Conservation (phyloP, 208 protist species). For the Leptomonas seymouri region DNA sequence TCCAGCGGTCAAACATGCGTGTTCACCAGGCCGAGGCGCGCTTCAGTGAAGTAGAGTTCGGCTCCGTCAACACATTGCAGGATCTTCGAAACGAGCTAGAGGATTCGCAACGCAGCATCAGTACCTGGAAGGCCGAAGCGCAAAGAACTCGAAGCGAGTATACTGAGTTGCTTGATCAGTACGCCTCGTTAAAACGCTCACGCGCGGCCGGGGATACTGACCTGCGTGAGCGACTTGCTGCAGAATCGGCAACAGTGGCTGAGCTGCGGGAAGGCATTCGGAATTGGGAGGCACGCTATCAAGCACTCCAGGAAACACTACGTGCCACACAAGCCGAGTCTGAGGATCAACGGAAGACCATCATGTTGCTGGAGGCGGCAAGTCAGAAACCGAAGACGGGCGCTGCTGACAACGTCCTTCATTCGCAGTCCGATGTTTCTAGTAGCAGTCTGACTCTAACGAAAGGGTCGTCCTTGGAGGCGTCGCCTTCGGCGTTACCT, state of each 20-base stretch:
- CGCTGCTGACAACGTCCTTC: constrained; percentile 3
- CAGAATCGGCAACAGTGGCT: constrained; percentile 15
- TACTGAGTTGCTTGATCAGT: constrained; percentile 40
- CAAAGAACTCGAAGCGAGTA: constrained; percentile 37
- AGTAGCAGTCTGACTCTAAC: background rate
- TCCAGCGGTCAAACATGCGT: constrained; percentile 52
- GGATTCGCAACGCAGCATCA: constrained; percentile 47
- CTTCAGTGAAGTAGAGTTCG: constrained; percentile 47
- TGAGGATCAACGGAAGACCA: constrained; percentile 26
- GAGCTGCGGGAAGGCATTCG: constrained; percentile 12
- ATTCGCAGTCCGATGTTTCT: constrained; percentile 8
- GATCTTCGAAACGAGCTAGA: constrained; percentile 64
- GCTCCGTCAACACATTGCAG: constrained; percentile 46
- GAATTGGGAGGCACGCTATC: constrained; percentile 27
- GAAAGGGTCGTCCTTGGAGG: constrained; percentile 17
- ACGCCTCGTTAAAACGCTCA: constrained; percentile 37
- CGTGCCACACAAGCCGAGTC: constrained; percentile 22
- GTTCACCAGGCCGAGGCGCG: constrained; percentile 61
- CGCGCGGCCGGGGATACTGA: constrained; percentile 23
- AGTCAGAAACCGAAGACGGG: constrained; percentile 20
- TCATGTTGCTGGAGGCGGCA: constrained; percentile 27
- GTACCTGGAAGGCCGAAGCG: constrained; percentile 36
- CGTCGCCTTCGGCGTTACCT: background rate
- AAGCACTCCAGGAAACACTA: constrained; percentile 23
- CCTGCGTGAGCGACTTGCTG: constrained; percentile 25